Evolutionary conservation across 1,139 yeast genomes (phyloP).

Genomic region (Blastobotrys malaysiensis): DNA sequence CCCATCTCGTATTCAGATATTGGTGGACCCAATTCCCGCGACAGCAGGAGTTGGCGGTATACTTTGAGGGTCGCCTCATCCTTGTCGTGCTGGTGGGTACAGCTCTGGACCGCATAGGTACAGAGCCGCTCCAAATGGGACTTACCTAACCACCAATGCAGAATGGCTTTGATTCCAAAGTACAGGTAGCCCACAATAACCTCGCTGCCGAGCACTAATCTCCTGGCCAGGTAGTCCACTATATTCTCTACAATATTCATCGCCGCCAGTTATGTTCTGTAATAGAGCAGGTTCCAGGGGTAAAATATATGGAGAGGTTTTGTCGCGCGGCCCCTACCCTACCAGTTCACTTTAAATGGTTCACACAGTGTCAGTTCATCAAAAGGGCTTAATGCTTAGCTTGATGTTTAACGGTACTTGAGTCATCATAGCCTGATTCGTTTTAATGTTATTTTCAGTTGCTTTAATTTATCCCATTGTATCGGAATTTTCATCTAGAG

Average conservation of each 20-base stretch:
- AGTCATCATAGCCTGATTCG: too few species aligned
- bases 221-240: background rate
- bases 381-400: too few species aligned
- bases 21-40: background rate
- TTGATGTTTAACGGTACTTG: too few species aligned
- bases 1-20: constrained; percentile 2
- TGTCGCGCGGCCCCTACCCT: background rate
- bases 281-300: background rate
- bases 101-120: background rate
- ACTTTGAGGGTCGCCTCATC: background rate
- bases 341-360: too few species aligned
- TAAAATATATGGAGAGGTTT: background rate
- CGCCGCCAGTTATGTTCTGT: background rate
- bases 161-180: background rate
- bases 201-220: background rate
- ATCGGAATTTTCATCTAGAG: too few species aligned
- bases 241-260: background rate
- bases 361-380: too few species aligned
- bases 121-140: constrained; percentile 10
- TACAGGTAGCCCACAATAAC: background rate
- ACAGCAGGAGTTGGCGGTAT: background rate
- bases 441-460: too few species aligned
- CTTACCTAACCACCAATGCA: constrained; percentile 1
- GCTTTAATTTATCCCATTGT: too few species aligned
- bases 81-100: background rate